Conservation (phyloP, 345 rosid species). For the Noccaea bulbosa region DNA sequence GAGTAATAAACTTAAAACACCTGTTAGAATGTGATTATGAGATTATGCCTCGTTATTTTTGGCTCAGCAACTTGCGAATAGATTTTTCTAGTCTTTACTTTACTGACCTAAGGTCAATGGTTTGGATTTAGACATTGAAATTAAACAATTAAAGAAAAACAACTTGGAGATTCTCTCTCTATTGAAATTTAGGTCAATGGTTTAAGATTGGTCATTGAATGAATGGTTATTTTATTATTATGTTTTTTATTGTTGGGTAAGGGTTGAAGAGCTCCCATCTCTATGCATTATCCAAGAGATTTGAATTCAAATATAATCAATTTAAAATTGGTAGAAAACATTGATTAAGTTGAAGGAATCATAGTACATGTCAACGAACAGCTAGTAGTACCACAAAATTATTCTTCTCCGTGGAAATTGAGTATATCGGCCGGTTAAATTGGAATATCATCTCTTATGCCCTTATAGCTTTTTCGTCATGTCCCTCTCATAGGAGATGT, state of each 20-base stretch:
- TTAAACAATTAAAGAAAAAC: constrained; percentile 40
- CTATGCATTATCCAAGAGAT: constrained; percentile 40
- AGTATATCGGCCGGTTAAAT: constrained; percentile 31
- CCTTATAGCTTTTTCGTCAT: too few species aligned
- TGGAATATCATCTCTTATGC: too few species aligned
- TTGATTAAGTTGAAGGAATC: constrained; percentile 35
- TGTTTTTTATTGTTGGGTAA: constrained; percentile 6
- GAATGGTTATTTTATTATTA: constrained; percentile 20
- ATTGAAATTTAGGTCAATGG: constrained; percentile 53
- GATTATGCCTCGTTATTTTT: too few species aligned
- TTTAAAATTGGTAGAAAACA: constrained; percentile 1
- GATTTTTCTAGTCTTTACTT: neutral
- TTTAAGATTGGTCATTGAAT: constrained; percentile 48
- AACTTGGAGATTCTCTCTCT: constrained; percentile 51
- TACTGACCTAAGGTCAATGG: constrained; percentile 49
- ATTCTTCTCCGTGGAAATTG: constrained; percentile 13
- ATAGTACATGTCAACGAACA: constrained; percentile 36
- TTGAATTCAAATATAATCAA: constrained; percentile 33
- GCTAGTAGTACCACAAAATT: constrained; percentile 13
- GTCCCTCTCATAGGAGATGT: too few species aligned
- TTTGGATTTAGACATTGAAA: constrained; percentile 45
- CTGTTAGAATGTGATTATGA: too few species aligned
- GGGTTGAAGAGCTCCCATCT: constrained; percentile 35
- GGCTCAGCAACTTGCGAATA: constrained; percentile 37
- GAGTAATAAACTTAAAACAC: neutral